A percentile compares a stretch with the other conserved stretches of the same genome.
phyloP scores from a whole-genome alignment of 2,329 filamentous ascomycete species.

The Aspergillus sp. region DNA sequence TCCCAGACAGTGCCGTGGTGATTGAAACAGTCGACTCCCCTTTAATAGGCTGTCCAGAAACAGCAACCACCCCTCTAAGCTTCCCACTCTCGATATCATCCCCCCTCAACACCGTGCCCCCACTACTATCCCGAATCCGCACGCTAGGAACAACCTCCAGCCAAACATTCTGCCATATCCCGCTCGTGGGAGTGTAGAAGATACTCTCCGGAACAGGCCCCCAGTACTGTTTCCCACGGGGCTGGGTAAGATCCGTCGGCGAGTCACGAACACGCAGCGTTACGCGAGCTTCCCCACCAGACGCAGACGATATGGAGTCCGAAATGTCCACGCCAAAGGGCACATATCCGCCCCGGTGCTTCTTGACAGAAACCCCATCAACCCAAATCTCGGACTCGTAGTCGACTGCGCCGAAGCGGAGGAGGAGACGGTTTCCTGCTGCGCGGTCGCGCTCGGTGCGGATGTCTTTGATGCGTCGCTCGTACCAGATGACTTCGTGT shows the following conservation, averaged over 20 bases:
- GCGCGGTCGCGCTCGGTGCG: slow-evolving; percentile 46
- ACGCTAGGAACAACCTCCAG: slow-evolving; percentile 55
- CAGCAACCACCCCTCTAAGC: slow-evolving; percentile 53
- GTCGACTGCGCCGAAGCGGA: slow-evolving; percentile 54
- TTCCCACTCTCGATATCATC: slow-evolving; percentile 53
- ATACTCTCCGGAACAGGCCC: slow-evolving; percentile 54
- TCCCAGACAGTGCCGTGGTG: slow-evolving; percentile 53
- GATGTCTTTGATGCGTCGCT: slow-evolving; percentile 54
- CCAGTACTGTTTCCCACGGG: slow-evolving; percentile 68
- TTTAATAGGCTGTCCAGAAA: slow-evolving; percentile 33
- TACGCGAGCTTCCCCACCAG: slow-evolving; percentile 37
- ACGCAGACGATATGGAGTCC: slow-evolving; percentile 13
- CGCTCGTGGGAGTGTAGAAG: slow-evolving; percentile 70
- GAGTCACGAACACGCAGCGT: slow-evolving; percentile 64
- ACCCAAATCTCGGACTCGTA: slow-evolving; percentile 56
- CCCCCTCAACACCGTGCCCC: slow-evolving; percentile 60
- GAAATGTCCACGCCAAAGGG: slow-evolving; percentile 63
- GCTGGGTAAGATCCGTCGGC: slow-evolving; percentile 63
- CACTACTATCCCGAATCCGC: slow-evolving; percentile 58
- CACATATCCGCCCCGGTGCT: slow-evolving; percentile 62
- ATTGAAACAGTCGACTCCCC: slow-evolving; percentile 52
- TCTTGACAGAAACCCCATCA: slow-evolving; percentile 52
- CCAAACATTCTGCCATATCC: slow-evolving; percentile 77
- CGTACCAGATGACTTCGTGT: slow-evolving; percentile 69
- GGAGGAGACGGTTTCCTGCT: slow-evolving; percentile 36